Base-by-base conservation (phyloP, 2,329 filamentous ascomycete species). In the Septoria linicola region DNA sequence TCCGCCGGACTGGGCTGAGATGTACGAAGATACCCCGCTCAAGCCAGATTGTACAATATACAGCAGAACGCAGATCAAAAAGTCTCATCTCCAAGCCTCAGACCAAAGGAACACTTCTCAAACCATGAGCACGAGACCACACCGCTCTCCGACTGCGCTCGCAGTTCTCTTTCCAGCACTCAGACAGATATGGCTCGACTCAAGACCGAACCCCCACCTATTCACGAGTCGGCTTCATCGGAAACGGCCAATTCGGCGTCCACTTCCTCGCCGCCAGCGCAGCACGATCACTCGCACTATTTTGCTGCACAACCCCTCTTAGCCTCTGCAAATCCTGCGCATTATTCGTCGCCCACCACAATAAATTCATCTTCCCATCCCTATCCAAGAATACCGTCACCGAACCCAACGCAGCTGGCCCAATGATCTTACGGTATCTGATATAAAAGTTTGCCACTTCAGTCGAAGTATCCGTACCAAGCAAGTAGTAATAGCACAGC, bases 311-410 rank as follows among this genome's bases (percentile, higher is more conserved):
- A n/a, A n/a, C n/a, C n/a, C n/a, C n/a, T n/a, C n/a, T n/a, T 8
- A 44, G 23, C 40, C 13, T 42, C 8, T 27, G 21, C 23, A 42
- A 21, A n/a, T 6, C 27, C 7, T n/a, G 11, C 27, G 23, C 40
- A 16, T 42, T 11, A 7, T 42, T 27, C 8, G 25, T 25, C 19
- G 40, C 40, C 40, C 40, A 44, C 41, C 41, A 44, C 16, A 44
- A 23, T 30, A 44, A 44, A 23, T 44, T 44, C 4, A 16, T 16
- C 10, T 44, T 35, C 14, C 30, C 30, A 32, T 13, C 8, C 7
- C 13, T 35, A 17, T 44, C 41, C 17, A 19, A n/a, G 23, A 39
- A 47, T 5, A 32, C 21, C 3, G 44, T 47, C 2, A 47, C 44
- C 7, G 44, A 39, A n/a, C 34, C 34, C 2, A 47, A 14, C 8